phyloP scores from a whole-genome alignment of 2,329 filamentous ascomycete species.

The Drechslerella stenobrocha region DNA sequence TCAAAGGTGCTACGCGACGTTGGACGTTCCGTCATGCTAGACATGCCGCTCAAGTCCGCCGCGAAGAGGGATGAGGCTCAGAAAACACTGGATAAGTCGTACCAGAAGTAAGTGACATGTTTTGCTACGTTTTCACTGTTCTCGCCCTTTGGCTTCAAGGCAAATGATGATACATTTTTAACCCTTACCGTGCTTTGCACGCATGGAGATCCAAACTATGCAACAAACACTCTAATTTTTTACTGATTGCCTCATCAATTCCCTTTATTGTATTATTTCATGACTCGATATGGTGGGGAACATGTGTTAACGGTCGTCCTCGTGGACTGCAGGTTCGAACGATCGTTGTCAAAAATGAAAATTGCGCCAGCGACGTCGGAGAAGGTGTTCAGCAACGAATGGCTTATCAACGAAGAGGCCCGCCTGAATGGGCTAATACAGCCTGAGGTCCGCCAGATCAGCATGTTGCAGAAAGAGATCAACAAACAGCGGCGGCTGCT shows the following conservation, averaged over 20 bases:
- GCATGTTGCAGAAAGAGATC: conserved; percentile 50
- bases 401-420: conserved; percentile 51
- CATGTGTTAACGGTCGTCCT: conserved; percentile 5
- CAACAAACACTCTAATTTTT: conserved; percentile 50
- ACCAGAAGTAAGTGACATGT: conserved; percentile 45
- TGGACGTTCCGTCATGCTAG: conserved; percentile 27
- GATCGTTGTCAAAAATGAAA: conserved; percentile 49
- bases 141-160: background rate
- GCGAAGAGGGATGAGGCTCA: conserved; percentile 50
- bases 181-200: conserved; percentile 41
- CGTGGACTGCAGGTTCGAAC: conserved; percentile 42
- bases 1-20: conserved; percentile 39
- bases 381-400: conserved; percentile 52
- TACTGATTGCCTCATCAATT: conserved; percentile 21
- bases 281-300: background rate
- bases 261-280: background rate
- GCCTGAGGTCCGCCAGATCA: conserved; percentile 50
- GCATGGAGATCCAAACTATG: conserved; percentile 46
- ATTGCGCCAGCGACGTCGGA: conserved; percentile 49
- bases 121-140: background rate
- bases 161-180: conserved; percentile 49
- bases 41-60: conserved; percentile 40
- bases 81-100: conserved; percentile 44
- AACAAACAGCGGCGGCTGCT: conserved; percentile 48
- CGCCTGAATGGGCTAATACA: conserved; percentile 50